Evolutionary conservation across 148 eudicot genomes (phyloP), one percentile per base, ranked within the genome.

Genomic region (Amaranthus palmeri): DNA sequence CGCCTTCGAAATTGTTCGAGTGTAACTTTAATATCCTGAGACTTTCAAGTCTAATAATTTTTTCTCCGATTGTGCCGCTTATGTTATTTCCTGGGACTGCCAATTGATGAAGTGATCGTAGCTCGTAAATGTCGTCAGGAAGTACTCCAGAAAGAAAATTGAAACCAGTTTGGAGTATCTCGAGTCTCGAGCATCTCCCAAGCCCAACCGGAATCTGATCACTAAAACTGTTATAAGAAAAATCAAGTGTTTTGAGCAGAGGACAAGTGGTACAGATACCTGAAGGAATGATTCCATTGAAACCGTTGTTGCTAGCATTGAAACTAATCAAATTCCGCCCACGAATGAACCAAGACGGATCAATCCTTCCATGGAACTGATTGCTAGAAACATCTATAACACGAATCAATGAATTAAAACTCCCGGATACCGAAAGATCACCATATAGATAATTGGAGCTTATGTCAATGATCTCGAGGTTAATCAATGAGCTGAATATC

Each of bases 31-130:
- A 76, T 41, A 79, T 77, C 65, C 45, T 82, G 63, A 92, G 86
- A 54, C 78, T 81, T 57, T 70, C 65, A 49, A 92, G 88, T 61
- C 71, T 65, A 44, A 69, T 70, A 18, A 92, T 74, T 52, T 81
- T 73, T 11, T 81, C 78, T 15, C 44, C 73, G 10, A 92, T 77
- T 41, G 49, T 36, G 47, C 97, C 97, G 15, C 54, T 45, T 14
- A 91, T 80, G 45, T 60, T 67, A 75, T 91, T 92, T 60, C 69
- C 89, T 56, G 90, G 90, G 12, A 89, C 72, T 18, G 85, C 87
- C 47, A 92, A 55, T 69, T 86, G 85, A 52, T 73, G 72, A 70
- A 92, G 67, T n/a, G 84, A 36, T 42, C 8, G 5, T 25, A 86
- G 68, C 17, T 67, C 68, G 74, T 82, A 87, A 54, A 92, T 74